A percentile compares a stretch with the other conserved stretches of the same genome.
phyloP scores from a whole-genome alignment of 2,329 filamentous ascomycete species.

The Aureobasidium sp. region DNA sequence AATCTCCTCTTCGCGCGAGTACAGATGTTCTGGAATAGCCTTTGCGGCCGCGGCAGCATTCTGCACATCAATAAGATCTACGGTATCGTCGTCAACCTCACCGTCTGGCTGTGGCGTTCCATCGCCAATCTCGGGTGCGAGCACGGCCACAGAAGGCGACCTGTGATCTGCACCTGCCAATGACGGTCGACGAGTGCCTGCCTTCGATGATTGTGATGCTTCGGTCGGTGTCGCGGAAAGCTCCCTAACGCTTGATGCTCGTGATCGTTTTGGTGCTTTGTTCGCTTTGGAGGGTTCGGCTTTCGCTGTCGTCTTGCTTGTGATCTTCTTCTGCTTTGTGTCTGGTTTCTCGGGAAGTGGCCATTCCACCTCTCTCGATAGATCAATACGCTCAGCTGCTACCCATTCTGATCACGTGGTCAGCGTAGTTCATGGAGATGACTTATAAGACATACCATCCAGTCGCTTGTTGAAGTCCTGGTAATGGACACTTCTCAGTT shows the following conservation, averaged over 20 bases:
- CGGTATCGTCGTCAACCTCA: conserved; percentile 41
- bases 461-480: conserved; percentile 94
- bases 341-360: conserved; percentile 84
- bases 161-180: conserved; percentile 54
- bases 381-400: conserved; percentile 69
- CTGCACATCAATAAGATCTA: conserved; percentile 44
- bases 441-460: conserved; percentile 34
- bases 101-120: conserved; percentile 43
- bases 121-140: conserved; percentile 38
- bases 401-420: conserved; percentile 65
- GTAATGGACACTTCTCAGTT: conserved; percentile 64
- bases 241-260: conserved; percentile 34
- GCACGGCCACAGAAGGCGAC: conserved; percentile 35
- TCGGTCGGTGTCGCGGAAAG: conserved; percentile 46
- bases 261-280: conserved; percentile 40
- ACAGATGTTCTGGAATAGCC: conserved; percentile 44
- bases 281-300: conserved; percentile 27
- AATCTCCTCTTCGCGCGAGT: conserved; percentile 82
- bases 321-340: conserved; percentile 70
- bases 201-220: conserved; percentile 37
- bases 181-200: conserved; percentile 38
- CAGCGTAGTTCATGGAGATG: conserved; percentile 31
- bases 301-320: conserved; percentile 28
- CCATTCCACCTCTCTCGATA: conserved; percentile 90
- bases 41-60: conserved; percentile 45